These are phyloP conservation scores for Trypanosoma mega DNA, from an alignment of 208 protist species.

Conservation along the genomic window DNA sequence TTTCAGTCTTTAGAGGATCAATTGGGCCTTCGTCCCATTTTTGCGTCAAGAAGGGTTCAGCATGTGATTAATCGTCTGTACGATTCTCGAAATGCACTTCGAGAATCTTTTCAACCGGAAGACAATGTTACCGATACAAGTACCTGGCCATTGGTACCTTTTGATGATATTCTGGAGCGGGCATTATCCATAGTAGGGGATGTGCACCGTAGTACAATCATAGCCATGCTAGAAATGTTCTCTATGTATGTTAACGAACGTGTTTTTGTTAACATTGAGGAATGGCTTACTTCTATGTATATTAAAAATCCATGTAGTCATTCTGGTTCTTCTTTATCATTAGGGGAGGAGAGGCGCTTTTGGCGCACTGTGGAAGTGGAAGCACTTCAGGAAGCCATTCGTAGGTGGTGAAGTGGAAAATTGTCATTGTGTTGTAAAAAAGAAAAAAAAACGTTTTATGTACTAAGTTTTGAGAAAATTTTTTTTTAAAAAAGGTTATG, in stretches of 20 bases:
- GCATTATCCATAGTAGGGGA: slow-evolving; percentile 5
- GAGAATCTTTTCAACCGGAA: slow-evolving; percentile 9
- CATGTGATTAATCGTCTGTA: slow-evolving; percentile 36
- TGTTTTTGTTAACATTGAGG: slow-evolving; percentile 20
- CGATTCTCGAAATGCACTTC: slow-evolving; percentile 28
- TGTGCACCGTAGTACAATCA: neutral
- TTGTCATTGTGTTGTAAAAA: too few species aligned
- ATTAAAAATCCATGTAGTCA: neutral
- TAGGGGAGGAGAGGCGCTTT: slow-evolving; percentile 20
- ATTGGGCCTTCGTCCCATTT: slow-evolving; percentile 7
- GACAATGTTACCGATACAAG: neutral
- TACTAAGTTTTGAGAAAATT: too few species aligned
- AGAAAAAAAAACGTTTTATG: too few species aligned
- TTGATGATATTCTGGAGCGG: slow-evolving; percentile 6
- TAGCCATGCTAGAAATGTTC: slow-evolving; percentile 6
- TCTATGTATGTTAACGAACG: neutral
- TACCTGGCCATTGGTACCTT: neutral
- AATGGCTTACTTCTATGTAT: slow-evolving; percentile 16
- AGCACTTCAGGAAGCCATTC: slow-evolving; percentile 12
- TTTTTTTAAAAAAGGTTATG: too few species aligned
- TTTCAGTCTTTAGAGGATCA: slow-evolving; percentile 6
- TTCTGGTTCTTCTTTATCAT: slow-evolving; percentile 12
- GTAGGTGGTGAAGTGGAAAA: slow-evolving; percentile 21
- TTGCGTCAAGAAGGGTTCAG: slow-evolving; percentile 23
- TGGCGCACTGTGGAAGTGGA: slow-evolving; percentile 24